Percentiles rank a stretch among this genome's conserved stretches.
phyloP scores from a whole-genome alignment of 23 red algal genomes.

The Chondrus crispus region DNA sequence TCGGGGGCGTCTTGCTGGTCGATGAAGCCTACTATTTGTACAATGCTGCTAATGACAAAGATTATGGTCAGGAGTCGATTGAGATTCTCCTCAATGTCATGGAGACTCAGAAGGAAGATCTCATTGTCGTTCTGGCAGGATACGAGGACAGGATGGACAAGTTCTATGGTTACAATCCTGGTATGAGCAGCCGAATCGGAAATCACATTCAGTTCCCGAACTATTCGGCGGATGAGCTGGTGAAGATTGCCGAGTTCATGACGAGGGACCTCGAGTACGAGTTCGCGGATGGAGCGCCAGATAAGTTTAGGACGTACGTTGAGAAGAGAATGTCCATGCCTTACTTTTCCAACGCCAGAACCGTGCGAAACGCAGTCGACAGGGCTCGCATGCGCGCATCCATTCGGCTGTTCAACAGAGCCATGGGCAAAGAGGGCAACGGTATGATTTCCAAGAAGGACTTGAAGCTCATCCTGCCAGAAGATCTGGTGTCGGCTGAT shows the following conservation, averaged over 20 bases:
- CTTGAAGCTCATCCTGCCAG: conserved; percentile 72
- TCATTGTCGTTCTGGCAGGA: conserved; percentile 88
- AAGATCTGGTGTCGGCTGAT: conserved; percentile 81
- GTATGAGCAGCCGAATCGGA: conserved; percentile 93
- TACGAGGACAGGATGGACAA: conserved; percentile 99
- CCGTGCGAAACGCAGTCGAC: conserved; percentile 96
- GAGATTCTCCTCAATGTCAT: conserved; percentile 98
- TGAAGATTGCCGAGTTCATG: conserved; percentile 92
- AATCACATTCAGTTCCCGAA: conserved; percentile 98
- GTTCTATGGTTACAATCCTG: conserved; percentile 95
- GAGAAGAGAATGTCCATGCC: conserved; percentile 97
- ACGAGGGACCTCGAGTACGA: conserved; percentile 74
- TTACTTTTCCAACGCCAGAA: conserved; percentile 99
- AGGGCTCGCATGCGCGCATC: conserved; percentile 94
- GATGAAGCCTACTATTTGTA: conserved; percentile 99
- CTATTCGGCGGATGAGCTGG: conserved; percentile 85
- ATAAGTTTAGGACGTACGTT: conserved; percentile 75
- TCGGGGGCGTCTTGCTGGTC: conserved; percentile 94
- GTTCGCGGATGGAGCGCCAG: conserved; percentile 51
- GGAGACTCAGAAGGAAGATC: conserved; percentile 89
- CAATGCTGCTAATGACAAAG: conserved; percentile 98
- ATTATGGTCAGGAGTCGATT: conserved; percentile 97
- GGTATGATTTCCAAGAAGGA: conserved; percentile 81
- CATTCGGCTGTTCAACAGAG: conserved; percentile 95
- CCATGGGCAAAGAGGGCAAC: conserved; percentile 63